phyloP scores from a whole-genome alignment of 2,329 filamentous ascomycete species.

The Penicillium concentricum region DNA sequence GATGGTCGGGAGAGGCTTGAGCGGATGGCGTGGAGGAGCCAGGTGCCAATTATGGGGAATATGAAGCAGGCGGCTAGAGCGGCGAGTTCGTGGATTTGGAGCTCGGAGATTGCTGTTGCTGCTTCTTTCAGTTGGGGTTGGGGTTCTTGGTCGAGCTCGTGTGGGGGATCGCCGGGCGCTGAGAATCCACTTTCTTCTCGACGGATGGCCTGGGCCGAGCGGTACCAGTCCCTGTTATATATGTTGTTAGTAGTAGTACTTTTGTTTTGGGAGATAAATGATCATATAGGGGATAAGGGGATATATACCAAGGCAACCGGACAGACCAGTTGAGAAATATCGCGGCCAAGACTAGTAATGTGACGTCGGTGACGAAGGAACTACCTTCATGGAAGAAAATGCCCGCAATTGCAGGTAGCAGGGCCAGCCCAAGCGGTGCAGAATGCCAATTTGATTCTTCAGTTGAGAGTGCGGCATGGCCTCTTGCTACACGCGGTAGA shows the following conservation, averaged over 20 bases:
- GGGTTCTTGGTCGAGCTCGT: slow-evolving; percentile 27
- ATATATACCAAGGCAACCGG: slow-evolving; percentile 75
- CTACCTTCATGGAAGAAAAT: slow-evolving; percentile 82
- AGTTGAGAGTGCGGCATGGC: slow-evolving; percentile 23
- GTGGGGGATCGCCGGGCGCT: slow-evolving; percentile 23
- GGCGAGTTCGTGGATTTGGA: slow-evolving; percentile 71
- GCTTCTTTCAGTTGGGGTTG: slow-evolving; percentile 9
- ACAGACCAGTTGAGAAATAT: slow-evolving; percentile 93
- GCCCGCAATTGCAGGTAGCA: slow-evolving; percentile 82
- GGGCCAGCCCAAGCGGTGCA: slow-evolving; percentile 76
- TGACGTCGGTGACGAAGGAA: slow-evolving; percentile 78
- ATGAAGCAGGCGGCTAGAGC: slow-evolving; percentile 77
- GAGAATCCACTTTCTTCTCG: slow-evolving; percentile 44
- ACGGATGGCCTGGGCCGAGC: slow-evolving; percentile 64
- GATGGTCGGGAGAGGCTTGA: slow-evolving; percentile 77
- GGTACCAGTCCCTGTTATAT: slow-evolving; percentile 66
- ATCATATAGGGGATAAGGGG: background rate
- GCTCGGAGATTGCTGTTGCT: slow-evolving; percentile 55
- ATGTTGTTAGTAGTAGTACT: background rate
- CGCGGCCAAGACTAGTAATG: slow-evolving; percentile 74
- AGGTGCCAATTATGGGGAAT: slow-evolving; percentile 76
- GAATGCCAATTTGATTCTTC: slow-evolving; percentile 73
- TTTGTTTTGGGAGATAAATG: slow-evolving; percentile 1
- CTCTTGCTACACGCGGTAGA: slow-evolving; percentile 51
- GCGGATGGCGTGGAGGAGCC: slow-evolving; percentile 77